Evolutionary conservation across 306 rosid species (phyloP).

Genomic region (Prosopis cineraria): DNA sequence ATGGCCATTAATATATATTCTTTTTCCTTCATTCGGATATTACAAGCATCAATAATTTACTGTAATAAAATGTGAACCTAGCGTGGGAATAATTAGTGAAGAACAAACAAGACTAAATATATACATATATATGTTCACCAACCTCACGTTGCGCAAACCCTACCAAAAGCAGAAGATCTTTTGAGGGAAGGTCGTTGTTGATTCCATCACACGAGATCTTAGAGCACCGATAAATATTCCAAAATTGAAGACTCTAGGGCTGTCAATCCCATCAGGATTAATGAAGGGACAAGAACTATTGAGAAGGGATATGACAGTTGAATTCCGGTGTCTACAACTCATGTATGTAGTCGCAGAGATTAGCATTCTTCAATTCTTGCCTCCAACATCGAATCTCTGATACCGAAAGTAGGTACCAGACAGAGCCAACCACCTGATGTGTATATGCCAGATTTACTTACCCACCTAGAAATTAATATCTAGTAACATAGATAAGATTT

Average conservation of each 20-base stretch:
- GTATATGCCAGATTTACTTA: neutral
- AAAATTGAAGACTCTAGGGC: neutral
- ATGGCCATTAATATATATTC: neutral
- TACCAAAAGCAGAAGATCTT: neutral
- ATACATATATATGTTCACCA: no score
- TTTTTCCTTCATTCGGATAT: neutral
- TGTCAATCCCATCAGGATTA: neutral
- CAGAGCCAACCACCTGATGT: conserved; percentile 46
- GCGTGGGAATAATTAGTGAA: no score
- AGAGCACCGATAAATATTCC: neutral
- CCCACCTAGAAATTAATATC: neutral
- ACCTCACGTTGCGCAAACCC: neutral
- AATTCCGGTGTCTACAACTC: neutral
- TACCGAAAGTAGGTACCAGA: neutral
- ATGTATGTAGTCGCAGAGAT: neutral
- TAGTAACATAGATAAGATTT: neutral
- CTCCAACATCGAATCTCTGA: neutral
- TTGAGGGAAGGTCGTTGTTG: neutral
- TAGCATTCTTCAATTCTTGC: neutral
- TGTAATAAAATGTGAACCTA: no score
- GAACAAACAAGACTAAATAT: no score
- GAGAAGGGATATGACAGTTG: neutral
- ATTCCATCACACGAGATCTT: neutral
- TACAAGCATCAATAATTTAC: no score
- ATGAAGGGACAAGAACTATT: neutral